Conservation (phyloP, 306 rosid genomes). For the Corylus heterophylla region DNA sequence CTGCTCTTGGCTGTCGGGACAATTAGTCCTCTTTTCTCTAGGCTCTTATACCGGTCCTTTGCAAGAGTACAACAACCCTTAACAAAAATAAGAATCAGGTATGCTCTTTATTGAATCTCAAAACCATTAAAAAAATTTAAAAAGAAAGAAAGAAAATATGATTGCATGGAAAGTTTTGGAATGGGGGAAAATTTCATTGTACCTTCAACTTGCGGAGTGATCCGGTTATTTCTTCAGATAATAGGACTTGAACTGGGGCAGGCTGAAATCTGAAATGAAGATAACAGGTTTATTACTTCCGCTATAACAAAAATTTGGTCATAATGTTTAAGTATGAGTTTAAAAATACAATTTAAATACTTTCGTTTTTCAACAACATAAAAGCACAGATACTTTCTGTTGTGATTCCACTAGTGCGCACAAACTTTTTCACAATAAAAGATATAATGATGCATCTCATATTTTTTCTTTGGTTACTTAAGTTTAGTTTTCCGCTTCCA, state of each 20-base stretch:
- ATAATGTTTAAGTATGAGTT: not conserved
- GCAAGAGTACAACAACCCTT: slow-evolving; percentile 85
- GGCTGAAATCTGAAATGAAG: slow-evolving; percentile 72
- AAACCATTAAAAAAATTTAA: not conserved
- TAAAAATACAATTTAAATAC: not conserved
- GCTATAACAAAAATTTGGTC: not conserved
- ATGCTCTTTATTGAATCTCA: not conserved
- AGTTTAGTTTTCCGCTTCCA: not conserved
- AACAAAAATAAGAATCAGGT: slow-evolving; percentile 24
- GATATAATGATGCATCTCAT: not conserved
- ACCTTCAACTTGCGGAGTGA: slow-evolving; percentile 91
- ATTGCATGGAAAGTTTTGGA: not conserved
- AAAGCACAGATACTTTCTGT: not conserved
- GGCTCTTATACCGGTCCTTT: slow-evolving; percentile 82
- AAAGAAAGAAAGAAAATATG: not conserved
- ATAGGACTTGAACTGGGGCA: slow-evolving; percentile 81
- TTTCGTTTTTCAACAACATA: not conserved
- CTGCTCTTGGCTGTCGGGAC: slow-evolving; percentile 53
- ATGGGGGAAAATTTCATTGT: not conserved
- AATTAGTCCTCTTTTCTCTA: slow-evolving; percentile 87
- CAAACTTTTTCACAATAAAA: not conserved
- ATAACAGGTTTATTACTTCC: not conserved
- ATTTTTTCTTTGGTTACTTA: not conserved
- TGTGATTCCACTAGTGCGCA: not conserved
- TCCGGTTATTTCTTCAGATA: slow-evolving; percentile 85